Evolutionary conservation across 805 yeast species (phyloP).

Genomic region (Kodamaea restingae): DNA sequence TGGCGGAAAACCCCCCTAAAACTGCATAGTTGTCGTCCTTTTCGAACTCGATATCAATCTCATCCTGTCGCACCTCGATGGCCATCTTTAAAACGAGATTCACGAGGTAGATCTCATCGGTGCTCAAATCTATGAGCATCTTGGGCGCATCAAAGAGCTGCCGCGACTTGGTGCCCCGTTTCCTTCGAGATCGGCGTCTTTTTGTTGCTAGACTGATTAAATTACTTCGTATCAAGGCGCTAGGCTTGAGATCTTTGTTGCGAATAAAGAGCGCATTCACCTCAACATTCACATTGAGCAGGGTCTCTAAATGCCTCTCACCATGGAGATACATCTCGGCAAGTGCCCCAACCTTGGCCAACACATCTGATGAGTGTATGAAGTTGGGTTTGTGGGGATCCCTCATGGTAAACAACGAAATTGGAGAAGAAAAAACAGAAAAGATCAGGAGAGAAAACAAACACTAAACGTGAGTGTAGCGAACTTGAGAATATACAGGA

Average conservation of each 20-base stretch:
- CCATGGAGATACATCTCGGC: constrained; percentile 4
- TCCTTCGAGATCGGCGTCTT: background rate
- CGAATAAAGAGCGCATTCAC: constrained; percentile 33
- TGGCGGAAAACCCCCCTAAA: background rate
- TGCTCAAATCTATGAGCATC: constrained; percentile 5
- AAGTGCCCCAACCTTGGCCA: constrained; percentile 17
- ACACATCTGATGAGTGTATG: constrained; percentile 35
- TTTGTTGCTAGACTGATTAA: constrained; percentile 24
- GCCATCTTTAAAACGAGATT: constrained; percentile 23
- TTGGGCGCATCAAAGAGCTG: background rate
- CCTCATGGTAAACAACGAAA: constrained; percentile 8
- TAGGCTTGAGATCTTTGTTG: constrained; percentile 25
- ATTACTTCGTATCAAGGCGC: constrained; percentile 32
- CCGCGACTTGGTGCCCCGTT: constrained; percentile 1
- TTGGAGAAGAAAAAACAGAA: background rate
- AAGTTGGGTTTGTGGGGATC: constrained; percentile 38
- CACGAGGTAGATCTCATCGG: constrained; percentile 33
- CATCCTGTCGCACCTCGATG: constrained; percentile 3
- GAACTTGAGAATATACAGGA: too few relatives aligned
- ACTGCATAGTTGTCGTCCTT: background rate
- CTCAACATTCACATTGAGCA: constrained; percentile 24
- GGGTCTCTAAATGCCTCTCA: background rate
- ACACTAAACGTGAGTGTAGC: too few relatives aligned
- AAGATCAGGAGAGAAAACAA: background rate
- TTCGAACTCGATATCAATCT: background rate